Evolutionary conservation across 768 basidiomycete species (phyloP), one percentile per base, ranked within the genome.

Genomic region (Tricholoma furcatifolium): DNA sequence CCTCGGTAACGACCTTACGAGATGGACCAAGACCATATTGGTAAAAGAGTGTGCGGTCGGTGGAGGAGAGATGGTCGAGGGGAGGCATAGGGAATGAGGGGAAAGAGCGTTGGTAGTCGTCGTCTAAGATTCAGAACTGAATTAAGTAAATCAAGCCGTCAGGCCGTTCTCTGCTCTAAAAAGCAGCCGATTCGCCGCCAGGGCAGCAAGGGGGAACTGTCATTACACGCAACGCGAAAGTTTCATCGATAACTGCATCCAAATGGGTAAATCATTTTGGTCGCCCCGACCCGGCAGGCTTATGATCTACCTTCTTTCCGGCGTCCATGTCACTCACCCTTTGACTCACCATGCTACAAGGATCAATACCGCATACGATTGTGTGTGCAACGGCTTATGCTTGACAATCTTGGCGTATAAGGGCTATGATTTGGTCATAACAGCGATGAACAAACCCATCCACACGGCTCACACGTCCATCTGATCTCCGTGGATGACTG

Each of bases 11-110:
- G 20, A 70, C 59, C 24, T 60, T 24, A 21, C 66, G 65, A 14
- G 63, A 63, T 39, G 69, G 58, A 27, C 80, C 81, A 36, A 76
- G 65, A 41, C 80, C 78, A 50, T 72, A 78, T 41, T 70, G 67
- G 45, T 63, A 61, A 64, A 83, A 82, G 50, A 70, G 72, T 27
- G 65, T 62, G 60, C 70, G 67, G 63, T 81, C 80, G 8, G 67
- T 59, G 31, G 68, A 53, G 48, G 75, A 57, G 36, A 60, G 56
- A 43, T 57, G 53, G 24, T 47, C 56, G 15, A 57, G 53, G 42
- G 55, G 55, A 32, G 47, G 35, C 42, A 50, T 50, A 23, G 14
- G 9, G 36, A 41, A 20, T 32, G 31, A 41, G 17, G 32, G 23
- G 31, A 32, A 32, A 50, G 43, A 43, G 46, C 27, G 42, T 47